These are phyloP conservation scores for Lycium ferocissimum DNA, from an alignment of 257 asterid genomes.

Conservation along the genomic window DNA sequence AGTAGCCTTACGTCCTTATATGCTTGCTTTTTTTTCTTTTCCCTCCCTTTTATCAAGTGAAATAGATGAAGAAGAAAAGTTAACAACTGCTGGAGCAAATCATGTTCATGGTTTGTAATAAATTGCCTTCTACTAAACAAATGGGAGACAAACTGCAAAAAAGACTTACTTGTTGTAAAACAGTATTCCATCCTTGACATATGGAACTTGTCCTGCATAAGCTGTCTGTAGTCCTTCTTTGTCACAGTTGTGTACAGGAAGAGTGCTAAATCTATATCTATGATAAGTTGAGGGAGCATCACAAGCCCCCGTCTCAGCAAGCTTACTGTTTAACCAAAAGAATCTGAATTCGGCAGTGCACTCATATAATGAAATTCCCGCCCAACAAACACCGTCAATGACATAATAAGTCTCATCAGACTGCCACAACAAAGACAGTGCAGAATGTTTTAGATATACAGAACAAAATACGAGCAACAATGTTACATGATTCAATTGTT, in stretches of 20 bases:
- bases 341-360: conserved; percentile 93
- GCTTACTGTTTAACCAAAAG: conserved; percentile 91
- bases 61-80: not conserved
- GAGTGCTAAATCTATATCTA: conserved; percentile 60
- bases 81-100: not conserved
- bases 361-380: conserved; percentile 81
- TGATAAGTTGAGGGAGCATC: conserved; percentile 77
- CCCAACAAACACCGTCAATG: conserved; percentile 94
- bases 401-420: conserved; percentile 86
- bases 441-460: conserved; percentile 14
- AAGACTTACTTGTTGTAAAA: conserved; percentile 81
- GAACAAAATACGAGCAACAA: conserved; percentile 20
- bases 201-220: conserved; percentile 66
- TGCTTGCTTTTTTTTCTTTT: not conserved
- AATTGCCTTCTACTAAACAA: not conserved
- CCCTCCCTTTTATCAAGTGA: not conserved
- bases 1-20: not conserved
- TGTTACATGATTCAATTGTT: conserved; percentile 12
- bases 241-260: conserved; percentile 69
- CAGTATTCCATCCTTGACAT: conserved; percentile 84
- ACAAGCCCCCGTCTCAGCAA: conserved; percentile 76
- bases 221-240: conserved; percentile 75
- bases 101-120: not conserved
- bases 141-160: not conserved
- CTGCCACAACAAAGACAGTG: conserved; percentile 50